A percentile compares a stretch with the other conserved stretches of the same genome.
phyloP scores from a whole-genome alignment of 371 early-diverging fungal species.

The Smittium culicis region DNA sequence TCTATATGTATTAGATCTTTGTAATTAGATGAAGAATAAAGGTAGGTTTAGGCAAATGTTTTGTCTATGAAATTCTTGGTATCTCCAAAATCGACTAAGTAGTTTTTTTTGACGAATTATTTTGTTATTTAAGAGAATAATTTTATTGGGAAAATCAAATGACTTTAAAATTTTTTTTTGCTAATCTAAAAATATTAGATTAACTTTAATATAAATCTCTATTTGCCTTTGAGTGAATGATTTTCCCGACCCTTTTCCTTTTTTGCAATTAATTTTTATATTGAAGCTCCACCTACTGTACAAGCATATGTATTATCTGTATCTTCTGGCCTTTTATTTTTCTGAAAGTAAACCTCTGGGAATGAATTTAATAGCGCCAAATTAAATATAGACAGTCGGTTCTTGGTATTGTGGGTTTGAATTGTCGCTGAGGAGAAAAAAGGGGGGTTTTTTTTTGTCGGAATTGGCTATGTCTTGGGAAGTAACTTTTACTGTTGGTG shows the following conservation, averaged over 20 bases:
- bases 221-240: not conserved
- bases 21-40: not conserved
- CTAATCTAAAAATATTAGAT: not conserved
- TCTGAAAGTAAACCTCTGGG: not conserved
- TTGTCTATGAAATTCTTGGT: not conserved
- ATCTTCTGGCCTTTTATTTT: constrained; percentile 3
- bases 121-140: not conserved
- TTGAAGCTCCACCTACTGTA: not conserved
- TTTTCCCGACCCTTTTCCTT: not conserved
- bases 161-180: not conserved
- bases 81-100: not conserved
- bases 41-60: not conserved
- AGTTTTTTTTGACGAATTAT: not conserved
- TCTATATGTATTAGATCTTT: not conserved
- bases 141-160: constrained; percentile 5
- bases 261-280: not conserved
- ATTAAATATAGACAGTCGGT: not conserved
- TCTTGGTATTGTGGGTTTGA: not conserved
- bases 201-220: not conserved
- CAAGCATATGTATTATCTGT: not conserved
- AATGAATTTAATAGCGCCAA: not conserved
- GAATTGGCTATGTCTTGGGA: not conserved
- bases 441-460: not conserved
- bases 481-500: not conserved
- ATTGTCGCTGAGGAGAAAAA: not conserved